Percentiles rank a stretch among this genome's conserved stretches.
Evolutionary conservation across 2,329 filamentous ascomycete genomes (phyloP).

Genomic region (Fusarium sp.): DNA sequence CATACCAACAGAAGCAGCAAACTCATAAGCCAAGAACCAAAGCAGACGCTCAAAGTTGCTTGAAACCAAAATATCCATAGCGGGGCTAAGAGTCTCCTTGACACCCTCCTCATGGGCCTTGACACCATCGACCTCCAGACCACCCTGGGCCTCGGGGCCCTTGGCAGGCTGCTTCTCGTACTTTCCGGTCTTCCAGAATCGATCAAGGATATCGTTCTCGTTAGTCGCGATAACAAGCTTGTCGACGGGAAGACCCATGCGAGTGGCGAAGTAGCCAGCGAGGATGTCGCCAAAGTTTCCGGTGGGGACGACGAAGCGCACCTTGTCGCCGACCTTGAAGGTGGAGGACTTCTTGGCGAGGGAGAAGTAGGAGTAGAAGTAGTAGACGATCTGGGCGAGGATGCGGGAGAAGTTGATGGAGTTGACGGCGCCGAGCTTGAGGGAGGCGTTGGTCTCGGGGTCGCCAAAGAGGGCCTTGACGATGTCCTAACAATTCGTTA

Average conservation of each 20-base stretch:
- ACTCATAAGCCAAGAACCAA: constrained; percentile 89
- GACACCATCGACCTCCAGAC: constrained; percentile 70
- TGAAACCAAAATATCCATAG: constrained; percentile 97
- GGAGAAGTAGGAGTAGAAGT: constrained; percentile 93
- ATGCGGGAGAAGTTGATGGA: constrained; percentile 97
- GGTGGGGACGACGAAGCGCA: constrained; percentile 90
- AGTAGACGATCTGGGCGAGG: constrained; percentile 96
- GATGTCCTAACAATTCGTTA: constrained; percentile 56
- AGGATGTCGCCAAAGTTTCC: constrained; percentile 96
- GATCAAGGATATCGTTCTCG: constrained; percentile 95
- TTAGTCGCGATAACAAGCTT: constrained; percentile 95
- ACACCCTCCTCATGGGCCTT: constrained; percentile 77
- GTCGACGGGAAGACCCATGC: constrained; percentile 88
- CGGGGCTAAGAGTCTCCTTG: constrained; percentile 91
- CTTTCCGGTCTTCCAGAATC: constrained; percentile 89
- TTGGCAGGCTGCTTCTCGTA: constrained; percentile 85
- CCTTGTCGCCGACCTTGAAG: constrained; percentile 72
- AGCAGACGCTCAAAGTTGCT: constrained; percentile 97
- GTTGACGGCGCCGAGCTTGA: constrained; percentile 92
- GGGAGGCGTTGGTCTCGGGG: constrained; percentile 79
- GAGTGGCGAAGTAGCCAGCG: constrained; percentile 89
- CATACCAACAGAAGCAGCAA: constrained; percentile 67
- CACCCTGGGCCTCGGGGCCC: constrained; percentile 67
- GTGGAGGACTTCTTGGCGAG: constrained; percentile 69
- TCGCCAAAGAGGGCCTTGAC: constrained; percentile 94